These are phyloP conservation scores for Phytophthora litchii DNA, from an alignment of 352 stramenopile genomes.

Conservation along the genomic window DNA sequence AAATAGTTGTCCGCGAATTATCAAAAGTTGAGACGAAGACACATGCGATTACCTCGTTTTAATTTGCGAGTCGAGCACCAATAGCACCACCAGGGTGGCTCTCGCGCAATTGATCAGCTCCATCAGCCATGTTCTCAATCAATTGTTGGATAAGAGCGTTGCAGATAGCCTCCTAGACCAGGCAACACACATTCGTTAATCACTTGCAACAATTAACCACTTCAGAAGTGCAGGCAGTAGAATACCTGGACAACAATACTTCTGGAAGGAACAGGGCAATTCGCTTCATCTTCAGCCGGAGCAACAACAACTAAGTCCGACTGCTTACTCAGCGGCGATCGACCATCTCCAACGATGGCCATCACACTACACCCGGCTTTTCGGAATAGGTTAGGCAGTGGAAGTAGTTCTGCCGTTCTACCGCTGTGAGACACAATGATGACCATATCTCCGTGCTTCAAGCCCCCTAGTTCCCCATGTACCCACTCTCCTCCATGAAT, in stretches of 20 bases:
- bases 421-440: constrained; percentile 81
- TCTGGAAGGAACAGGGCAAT: constrained; percentile 71
- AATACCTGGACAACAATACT: constrained; percentile 80
- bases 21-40: not conserved
- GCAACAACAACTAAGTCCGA: constrained; percentile 52
- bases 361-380: constrained; percentile 47
- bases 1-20: not conserved
- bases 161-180: constrained; percentile 62
- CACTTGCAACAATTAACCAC: not conserved
- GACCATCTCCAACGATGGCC: constrained; percentile 51
- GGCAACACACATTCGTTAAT: not conserved
- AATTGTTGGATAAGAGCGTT: constrained; percentile 78
- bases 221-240: not conserved
- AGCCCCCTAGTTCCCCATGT: constrained; percentile 78
- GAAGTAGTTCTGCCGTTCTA: constrained; percentile 61
- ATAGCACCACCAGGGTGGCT: constrained; percentile 83
- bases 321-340: constrained; percentile 38
- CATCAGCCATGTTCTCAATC: constrained; percentile 40
- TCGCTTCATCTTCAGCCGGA: constrained; percentile 48
- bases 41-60: constrained; percentile 1
- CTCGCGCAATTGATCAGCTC: constrained; percentile 39
- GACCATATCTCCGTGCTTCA: constrained; percentile 67
- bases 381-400: constrained; percentile 54
- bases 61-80: constrained; percentile 40
- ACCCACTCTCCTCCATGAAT: constrained; percentile 82